Conservation (phyloP, 2,329 filamentous ascomycete genomes). For the Paecilomyces sp. region DNA sequence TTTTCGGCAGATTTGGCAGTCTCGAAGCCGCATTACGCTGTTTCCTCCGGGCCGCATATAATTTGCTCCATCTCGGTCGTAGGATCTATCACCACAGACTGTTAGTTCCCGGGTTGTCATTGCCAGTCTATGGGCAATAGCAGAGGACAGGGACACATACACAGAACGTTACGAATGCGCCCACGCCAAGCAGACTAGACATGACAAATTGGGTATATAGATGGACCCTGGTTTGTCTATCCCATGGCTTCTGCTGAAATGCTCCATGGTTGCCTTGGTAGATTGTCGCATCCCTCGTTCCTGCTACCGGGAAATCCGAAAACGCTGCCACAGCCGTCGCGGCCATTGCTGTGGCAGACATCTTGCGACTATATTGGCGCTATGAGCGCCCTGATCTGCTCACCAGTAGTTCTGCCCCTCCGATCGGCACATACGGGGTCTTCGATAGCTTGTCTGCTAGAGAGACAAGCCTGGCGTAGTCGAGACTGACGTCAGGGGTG, state of each 20-base stretch:
- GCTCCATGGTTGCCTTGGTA: not conserved
- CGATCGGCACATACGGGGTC: not conserved
- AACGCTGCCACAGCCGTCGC: conserved; percentile 10
- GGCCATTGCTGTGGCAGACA: conserved; percentile 24
- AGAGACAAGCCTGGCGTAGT: not conserved
- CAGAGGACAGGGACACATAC: conserved; percentile 19
- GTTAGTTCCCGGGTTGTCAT: not conserved
- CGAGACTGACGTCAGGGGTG: not conserved
- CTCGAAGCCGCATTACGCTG: conserved; percentile 57
- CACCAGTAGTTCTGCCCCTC: not conserved
- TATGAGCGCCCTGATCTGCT: not conserved
- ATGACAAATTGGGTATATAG: conserved; percentile 38
- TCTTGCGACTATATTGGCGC: conserved; percentile 4
- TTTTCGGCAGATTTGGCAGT: conserved; percentile 74
- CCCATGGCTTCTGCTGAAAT: conserved; percentile 11
- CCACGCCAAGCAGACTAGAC: conserved; percentile 34
- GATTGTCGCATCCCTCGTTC: conserved; percentile 2
- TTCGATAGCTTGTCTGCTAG: not conserved
- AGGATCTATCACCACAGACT: conserved; percentile 51
- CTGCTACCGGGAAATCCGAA: conserved; percentile 13
- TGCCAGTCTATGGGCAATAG: conserved; percentile 6
- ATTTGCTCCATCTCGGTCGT: conserved; percentile 80
- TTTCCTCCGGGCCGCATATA: conserved; percentile 84
- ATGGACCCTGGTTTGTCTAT: conserved; percentile 26
- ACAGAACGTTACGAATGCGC: conserved; percentile 41